These are phyloP conservation scores for Corylus avellana DNA, from an alignment of 306 rosid species.

Conservation along the genomic window DNA sequence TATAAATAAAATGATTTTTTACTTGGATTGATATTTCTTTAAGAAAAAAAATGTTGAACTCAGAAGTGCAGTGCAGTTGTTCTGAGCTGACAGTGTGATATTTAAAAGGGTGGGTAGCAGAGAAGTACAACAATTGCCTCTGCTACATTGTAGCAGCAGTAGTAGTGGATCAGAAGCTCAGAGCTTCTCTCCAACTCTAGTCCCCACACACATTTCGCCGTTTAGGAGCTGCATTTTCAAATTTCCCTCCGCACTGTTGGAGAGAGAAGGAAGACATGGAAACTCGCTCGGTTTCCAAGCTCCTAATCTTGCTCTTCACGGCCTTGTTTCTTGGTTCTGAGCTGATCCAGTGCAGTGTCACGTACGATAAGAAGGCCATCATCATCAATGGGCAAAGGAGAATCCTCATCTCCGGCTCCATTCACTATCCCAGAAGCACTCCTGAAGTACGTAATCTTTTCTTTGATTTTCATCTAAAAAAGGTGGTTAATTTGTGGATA, in stretches of 20 bases:
- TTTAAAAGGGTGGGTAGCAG: conserved; percentile 17
- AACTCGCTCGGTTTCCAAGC: conserved; percentile 55
- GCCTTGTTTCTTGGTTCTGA: conserved; percentile 43
- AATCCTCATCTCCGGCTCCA: conserved; percentile 90
- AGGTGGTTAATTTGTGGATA: conserved; percentile 4
- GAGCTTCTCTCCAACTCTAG: conserved; percentile 2
- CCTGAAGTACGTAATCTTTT: conserved; percentile 54
- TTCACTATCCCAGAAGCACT: conserved; percentile 96
- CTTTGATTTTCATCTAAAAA: conserved; percentile 1
- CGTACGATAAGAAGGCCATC: conserved; percentile 79
- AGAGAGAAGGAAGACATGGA: conserved; percentile 43
- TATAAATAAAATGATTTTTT: too few species aligned
- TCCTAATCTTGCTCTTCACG: conserved; percentile 36
- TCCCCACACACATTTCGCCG: conserved; percentile 1
- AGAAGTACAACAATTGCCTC: not conserved
- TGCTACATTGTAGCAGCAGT: not conserved
- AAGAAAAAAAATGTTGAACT: not conserved
- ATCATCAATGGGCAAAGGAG: conserved; percentile 83
- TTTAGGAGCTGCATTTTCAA: conserved; percentile 22
- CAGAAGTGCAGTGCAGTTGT: not conserved
- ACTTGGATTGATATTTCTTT: not conserved
- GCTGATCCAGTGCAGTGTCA: conserved; percentile 57
- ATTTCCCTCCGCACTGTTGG: conserved; percentile 37
- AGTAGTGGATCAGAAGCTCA: conserved; percentile 37
- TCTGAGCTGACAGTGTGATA: conserved; percentile 25